Percentiles rank a stretch among this genome's conserved stretches.
phyloP scores from a whole-genome alignment of 306 rosid species.

The Sophora flavescens region DNA sequence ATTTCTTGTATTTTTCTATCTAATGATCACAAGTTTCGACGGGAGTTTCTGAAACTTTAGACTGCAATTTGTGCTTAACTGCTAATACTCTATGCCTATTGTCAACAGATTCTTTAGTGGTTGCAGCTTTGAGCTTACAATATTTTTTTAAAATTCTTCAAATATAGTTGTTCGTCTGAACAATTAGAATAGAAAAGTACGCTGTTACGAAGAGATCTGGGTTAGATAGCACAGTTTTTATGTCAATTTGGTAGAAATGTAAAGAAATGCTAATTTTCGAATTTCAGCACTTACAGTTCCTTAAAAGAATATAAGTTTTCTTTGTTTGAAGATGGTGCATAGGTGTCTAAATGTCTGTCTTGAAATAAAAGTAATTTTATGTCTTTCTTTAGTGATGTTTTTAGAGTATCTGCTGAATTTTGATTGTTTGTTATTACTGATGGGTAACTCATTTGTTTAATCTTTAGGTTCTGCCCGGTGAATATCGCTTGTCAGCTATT shows the following conservation, averaged over 20 bases:
- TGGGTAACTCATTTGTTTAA: conserved; percentile 28
- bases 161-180: conserved; percentile 16
- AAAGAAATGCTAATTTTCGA: conserved; percentile 5
- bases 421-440: conserved; percentile 26
- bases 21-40: conserved; percentile 34
- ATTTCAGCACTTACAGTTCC: conserved; percentile 1
- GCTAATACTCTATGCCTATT: conserved; percentile 6
- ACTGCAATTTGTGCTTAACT: conserved; percentile 3
- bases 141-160: background rate
- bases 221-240: conserved; percentile 4
- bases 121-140: conserved; percentile 28
- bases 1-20: conserved; percentile 36
- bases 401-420: conserved; percentile 35
- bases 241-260: conserved; percentile 23
- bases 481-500: conserved; percentile 92
- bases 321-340: conserved; percentile 18
- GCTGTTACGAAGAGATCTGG: conserved; percentile 28
- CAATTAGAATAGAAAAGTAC: background rate
- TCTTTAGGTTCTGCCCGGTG: conserved; percentile 88
- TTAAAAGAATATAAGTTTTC: background rate
- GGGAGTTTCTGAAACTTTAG: conserved; percentile 25
- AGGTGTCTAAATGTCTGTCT: conserved; percentile 3
- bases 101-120: conserved; percentile 23
- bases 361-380: conserved; percentile 15
- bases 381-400: conserved; percentile 21